A percentile compares a stretch with the other conserved stretches of the same genome.
Evolutionary conservation across 169 alveolate genomes (phyloP).

Genomic region (Cyclospora cayetanensis): DNA sequence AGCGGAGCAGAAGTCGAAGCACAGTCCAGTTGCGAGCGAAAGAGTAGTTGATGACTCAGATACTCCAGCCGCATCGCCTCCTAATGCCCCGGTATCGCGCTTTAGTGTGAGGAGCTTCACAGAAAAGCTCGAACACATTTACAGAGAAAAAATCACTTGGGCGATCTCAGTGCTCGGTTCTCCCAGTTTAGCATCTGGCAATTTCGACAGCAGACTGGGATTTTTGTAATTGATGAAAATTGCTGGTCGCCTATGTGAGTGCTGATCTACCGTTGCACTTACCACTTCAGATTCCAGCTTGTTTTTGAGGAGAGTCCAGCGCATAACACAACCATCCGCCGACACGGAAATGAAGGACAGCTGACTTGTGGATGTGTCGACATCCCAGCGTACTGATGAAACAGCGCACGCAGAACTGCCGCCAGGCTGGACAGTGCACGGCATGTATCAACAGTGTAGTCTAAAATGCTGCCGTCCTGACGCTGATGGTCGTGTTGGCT

Average conservation of each 20-base stretch:
- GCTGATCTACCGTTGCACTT: too few relatives aligned
- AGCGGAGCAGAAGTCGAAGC: slow-evolving; percentile 90
- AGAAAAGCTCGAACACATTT: background rate
- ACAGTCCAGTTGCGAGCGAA: slow-evolving; percentile 85
- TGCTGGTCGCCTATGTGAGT: too few relatives aligned
- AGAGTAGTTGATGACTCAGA: slow-evolving; percentile 54
- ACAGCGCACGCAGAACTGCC: slow-evolving; percentile 67
- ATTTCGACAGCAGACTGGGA: too few relatives aligned
- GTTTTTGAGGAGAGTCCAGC: slow-evolving; percentile 93
- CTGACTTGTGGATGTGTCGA: slow-evolving; percentile 72
- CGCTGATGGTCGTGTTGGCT: too few relatives aligned
- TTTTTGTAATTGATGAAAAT: too few relatives aligned
- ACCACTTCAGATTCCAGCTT: slow-evolving; percentile 94
- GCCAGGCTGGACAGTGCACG: slow-evolving; percentile 24
- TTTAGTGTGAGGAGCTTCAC: slow-evolving; percentile 54
- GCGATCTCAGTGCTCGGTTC: too few relatives aligned
- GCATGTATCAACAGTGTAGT: too few relatives aligned
- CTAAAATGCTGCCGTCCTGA: too few relatives aligned
- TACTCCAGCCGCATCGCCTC: slow-evolving; percentile 4
- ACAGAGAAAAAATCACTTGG: background rate
- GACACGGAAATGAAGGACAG: slow-evolving; percentile 90
- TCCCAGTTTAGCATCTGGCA: too few relatives aligned
- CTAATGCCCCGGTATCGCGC: slow-evolving; percentile 54
- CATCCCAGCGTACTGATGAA: slow-evolving; percentile 69
- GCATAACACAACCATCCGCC: slow-evolving; percentile 94